Evolutionary conservation across 2,329 filamentous ascomycete species (phyloP).

Genomic region (Gyromitra esculenta): DNA sequence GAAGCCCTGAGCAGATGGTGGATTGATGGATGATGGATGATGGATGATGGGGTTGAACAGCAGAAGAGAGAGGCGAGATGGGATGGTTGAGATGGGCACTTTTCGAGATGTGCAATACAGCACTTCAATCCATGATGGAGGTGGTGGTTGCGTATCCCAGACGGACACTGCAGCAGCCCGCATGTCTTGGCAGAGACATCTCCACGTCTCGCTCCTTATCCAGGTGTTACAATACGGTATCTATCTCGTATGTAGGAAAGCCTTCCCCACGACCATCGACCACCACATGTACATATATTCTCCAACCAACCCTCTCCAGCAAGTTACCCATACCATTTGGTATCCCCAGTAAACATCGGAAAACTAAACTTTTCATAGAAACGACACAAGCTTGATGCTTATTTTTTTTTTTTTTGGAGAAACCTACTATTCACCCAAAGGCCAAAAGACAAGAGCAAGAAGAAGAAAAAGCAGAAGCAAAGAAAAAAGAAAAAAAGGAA

Average conservation of each 20-base stretch:
- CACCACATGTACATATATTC: background rate
- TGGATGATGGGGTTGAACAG: background rate
- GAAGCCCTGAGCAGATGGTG: background rate
- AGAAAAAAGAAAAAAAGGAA: background rate
- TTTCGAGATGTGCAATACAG: background rate
- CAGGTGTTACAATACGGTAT: too few relatives aligned
- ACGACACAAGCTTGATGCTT: slow-evolving; percentile 20
- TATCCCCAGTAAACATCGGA: background rate
- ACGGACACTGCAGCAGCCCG: slow-evolving; percentile 27
- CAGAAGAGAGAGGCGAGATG: background rate
- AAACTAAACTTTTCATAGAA: slow-evolving; percentile 25
- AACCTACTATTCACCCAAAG: slow-evolving; percentile 29
- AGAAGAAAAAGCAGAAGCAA: slow-evolving; percentile 6
- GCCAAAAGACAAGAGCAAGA: slow-evolving; percentile 14
- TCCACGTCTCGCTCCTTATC: background rate
- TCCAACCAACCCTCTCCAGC: background rate
- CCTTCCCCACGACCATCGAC: background rate
- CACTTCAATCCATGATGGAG: background rate
- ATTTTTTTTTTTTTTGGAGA: background rate
- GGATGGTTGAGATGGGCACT: slow-evolving; percentile 1
- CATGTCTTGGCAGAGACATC: slow-evolving; percentile 38
- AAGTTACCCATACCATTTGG: background rate
- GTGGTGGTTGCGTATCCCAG: slow-evolving; percentile 26
- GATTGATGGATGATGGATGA: background rate
- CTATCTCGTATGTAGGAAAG: too few relatives aligned